A percentile compares a stretch with the other conserved stretches of the same genome.
Evolutionary conservation across 140 eudicot species (phyloP).

Genomic region (Eryngium alpinum): DNA sequence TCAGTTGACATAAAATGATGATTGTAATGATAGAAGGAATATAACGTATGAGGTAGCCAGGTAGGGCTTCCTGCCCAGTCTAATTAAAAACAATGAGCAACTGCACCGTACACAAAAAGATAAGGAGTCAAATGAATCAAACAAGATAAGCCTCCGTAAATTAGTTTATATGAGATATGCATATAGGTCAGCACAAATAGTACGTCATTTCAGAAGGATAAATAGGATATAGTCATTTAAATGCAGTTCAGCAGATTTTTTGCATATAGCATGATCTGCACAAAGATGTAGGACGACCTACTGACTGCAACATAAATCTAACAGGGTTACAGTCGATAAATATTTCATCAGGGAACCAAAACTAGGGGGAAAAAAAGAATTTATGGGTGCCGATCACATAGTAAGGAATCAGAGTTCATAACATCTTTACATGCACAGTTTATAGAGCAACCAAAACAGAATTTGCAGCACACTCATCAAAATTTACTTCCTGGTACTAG

Average conservation of each 20-base stretch:
- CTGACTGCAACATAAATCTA: background rate
- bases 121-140: background rate
- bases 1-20: background rate
- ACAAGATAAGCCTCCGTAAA: background rate
- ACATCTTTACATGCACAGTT: background rate
- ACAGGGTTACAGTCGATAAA: background rate
- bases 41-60: background rate
- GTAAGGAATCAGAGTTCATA: background rate
- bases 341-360: background rate
- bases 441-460: background rate
- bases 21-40: background rate
- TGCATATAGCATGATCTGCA: background rate
- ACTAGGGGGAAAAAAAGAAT: background rate
- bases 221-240: background rate
- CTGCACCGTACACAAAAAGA: background rate
- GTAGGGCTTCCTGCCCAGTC: background rate
- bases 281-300: background rate
- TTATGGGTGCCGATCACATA: background rate
- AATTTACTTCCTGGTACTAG: background rate
- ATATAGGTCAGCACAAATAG: background rate
- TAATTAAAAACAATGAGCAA: background rate
- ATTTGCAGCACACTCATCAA: background rate
- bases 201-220: background rate
- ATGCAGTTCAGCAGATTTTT: too few relatives aligned
- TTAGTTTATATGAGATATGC: background rate